Base-by-base conservation (phyloP, 2,329 filamentous ascomycete species). In the Ophiocordyceps unilateralis region DNA sequence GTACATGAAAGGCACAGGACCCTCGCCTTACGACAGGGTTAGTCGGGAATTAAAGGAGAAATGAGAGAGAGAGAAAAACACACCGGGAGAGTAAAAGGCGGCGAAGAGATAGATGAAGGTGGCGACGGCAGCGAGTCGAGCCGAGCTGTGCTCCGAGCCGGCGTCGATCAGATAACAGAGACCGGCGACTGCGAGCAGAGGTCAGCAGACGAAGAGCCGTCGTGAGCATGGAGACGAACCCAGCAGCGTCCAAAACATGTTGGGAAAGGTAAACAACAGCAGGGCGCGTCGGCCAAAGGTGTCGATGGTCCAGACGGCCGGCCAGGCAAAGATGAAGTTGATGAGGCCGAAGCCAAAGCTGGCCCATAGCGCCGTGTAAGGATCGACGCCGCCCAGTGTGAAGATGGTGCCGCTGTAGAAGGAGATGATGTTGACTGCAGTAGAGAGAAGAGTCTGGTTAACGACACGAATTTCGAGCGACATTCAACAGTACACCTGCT, bases 331-430 rank as follows among this genome's bases (percentile, higher is more conserved):
- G 40, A 52, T 39, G 28, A 48, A 52, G 43, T 51, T 51, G 42
- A 51, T 44, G 15, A 51, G 43, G 8, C 58, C 58, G 12, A 53
- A 54, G n/a, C 58, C 58, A 26, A 60, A 53, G 2, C 56, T 60
- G 15, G 53, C 55, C 40, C 56, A 48, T 1, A 61, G 49, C 4
- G 58, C 58, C 9, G 53, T 50, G 8, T 51, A 47, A n/a, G 47
- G 45, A 7, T 48, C 47, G 43, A 54, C 61, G 12, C 65, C 65
- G 11, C 62, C 62, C 28, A 64, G 49, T 23, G 56, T 55, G 48
- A 71, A 71, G 38, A 72, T 66, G 2, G 61, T 64, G 2, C 61
- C 58, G 9, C 60, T 65, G 48, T 71, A 71, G 40, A 69, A 72
- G 5, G 68, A 61, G 37, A 72, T 68, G 40, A 69, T 66, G 43